phyloP scores from a whole-genome alignment of 345 rosid species.

The Euphorbia tirucalli region DNA sequence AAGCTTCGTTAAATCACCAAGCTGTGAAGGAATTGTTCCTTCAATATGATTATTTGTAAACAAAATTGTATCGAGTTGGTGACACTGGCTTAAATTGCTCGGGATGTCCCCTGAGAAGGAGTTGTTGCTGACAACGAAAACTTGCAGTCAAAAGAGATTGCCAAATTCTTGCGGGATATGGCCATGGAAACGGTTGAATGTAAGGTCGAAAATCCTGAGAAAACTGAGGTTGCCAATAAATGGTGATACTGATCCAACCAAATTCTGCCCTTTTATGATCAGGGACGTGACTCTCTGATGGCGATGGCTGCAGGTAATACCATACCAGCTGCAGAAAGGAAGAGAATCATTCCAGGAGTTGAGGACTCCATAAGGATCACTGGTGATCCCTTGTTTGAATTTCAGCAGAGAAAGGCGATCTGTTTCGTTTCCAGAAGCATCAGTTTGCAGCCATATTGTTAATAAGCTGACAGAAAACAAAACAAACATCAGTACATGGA shows the following conservation, averaged over 20 bases:
- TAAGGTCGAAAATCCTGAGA: slow-evolving; percentile 1
- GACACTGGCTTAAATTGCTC: slow-evolving; percentile 2
- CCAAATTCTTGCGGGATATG: slow-evolving; percentile 16
- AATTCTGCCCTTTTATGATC: background rate
- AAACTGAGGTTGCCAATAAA: slow-evolving; percentile 2
- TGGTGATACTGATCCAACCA: slow-evolving; percentile 2
- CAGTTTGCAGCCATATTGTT: background rate
- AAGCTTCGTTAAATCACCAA: slow-evolving; percentile 19
- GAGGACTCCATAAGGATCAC: too few species aligned
- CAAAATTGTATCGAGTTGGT: background rate
- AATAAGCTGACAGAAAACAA: too few species aligned
- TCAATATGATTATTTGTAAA: background rate
- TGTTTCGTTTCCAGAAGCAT: background rate
- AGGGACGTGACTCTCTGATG: background rate
- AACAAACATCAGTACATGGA: too few species aligned
- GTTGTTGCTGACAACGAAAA: background rate
- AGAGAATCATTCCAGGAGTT: too few species aligned
- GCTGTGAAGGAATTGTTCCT: slow-evolving; percentile 16
- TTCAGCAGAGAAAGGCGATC: too few species aligned
- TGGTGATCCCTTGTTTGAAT: too few species aligned
- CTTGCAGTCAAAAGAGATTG: slow-evolving; percentile 8
- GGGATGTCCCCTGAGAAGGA: slow-evolving; percentile 13
- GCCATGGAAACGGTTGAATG: slow-evolving; percentile 3
- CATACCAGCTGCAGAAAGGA: too few species aligned
- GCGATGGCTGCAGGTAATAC: slow-evolving; percentile 4